Evolutionary conservation across 2,329 filamentous ascomycete species (phyloP).

Genomic region (Microsporum canis): DNA sequence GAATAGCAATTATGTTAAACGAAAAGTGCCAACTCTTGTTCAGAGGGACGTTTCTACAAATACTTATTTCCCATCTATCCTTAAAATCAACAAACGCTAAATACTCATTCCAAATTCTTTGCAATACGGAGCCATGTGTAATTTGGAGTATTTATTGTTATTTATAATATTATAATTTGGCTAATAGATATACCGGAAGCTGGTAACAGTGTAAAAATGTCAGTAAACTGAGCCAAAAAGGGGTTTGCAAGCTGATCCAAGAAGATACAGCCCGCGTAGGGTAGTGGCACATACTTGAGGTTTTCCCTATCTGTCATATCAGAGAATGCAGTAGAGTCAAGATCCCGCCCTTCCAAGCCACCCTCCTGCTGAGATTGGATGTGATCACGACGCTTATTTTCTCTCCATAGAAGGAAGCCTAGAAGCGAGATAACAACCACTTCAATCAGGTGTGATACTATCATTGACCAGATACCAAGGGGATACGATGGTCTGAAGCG

Average conservation of each 20-base stretch:
- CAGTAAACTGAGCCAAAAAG: background rate
- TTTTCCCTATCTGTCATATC: slow-evolving; percentile 47
- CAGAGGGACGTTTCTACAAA: too few relatives aligned
- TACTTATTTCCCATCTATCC: too few relatives aligned
- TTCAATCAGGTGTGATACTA: slow-evolving; percentile 44
- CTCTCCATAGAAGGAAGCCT: slow-evolving; percentile 38
- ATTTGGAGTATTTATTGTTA: too few relatives aligned
- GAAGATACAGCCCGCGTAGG: too few relatives aligned
- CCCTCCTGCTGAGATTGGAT: slow-evolving; percentile 38
- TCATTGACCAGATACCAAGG: slow-evolving; percentile 48
- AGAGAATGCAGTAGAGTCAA: slow-evolving; percentile 42
- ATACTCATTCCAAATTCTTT: too few relatives aligned
- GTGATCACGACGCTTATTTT: slow-evolving; percentile 41
- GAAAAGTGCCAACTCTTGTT: too few relatives aligned
- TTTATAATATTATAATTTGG: slow-evolving; percentile 3
- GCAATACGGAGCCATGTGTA: too few relatives aligned
- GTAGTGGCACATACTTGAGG: slow-evolving; percentile 28
- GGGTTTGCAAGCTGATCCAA: too few relatives aligned
- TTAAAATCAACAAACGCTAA: too few relatives aligned
- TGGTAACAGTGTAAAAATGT: slow-evolving; percentile 2
- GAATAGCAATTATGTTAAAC: background rate
- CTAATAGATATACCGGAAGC: slow-evolving; percentile 26
- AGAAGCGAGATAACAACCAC: slow-evolving; percentile 36
- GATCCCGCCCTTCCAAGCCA: slow-evolving; percentile 37
- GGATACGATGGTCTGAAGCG: slow-evolving; percentile 33